Percentiles rank a stretch among this genome's conserved stretches.
Evolutionary conservation across 345 rosid genomes (phyloP).

Genomic region (Lumnitzera racemosa): DNA sequence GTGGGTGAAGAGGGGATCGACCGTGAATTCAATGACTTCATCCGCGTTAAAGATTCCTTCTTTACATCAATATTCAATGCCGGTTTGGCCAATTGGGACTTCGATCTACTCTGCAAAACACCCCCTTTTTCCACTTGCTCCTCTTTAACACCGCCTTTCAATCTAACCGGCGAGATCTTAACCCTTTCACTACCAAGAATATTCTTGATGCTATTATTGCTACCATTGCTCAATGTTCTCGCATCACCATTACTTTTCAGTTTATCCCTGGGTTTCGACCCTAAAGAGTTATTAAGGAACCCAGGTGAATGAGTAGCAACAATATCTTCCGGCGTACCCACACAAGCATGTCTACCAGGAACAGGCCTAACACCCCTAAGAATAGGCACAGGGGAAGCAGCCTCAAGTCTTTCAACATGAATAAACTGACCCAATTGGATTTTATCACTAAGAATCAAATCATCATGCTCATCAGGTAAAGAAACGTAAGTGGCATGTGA

Average conservation of each 20-base stretch:
- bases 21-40: constrained; percentile 55
- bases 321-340: constrained; percentile 94
- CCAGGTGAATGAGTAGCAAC: constrained; percentile 75
- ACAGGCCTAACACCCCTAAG: constrained; percentile 89
- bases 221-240: not conserved
- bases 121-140: constrained; percentile 34
- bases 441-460: constrained; percentile 88
- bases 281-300: constrained; percentile 46
- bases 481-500: constrained; percentile 96
- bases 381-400: constrained; percentile 91
- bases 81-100: constrained; percentile 40
- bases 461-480: constrained; percentile 91
- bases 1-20: constrained; percentile 86
- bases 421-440: constrained; percentile 94
- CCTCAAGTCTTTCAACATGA: constrained; percentile 85
- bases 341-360: constrained; percentile 93
- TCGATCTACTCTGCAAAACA: constrained; percentile 36
- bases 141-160: constrained; percentile 45
- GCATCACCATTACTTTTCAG: constrained; percentile 26
- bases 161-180: constrained; percentile 31
- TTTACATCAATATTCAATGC: constrained; percentile 39
- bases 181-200: constrained; percentile 36
- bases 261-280: constrained; percentile 42
- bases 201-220: constrained; percentile 16
- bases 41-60: constrained; percentile 46